Conservation (phyloP, 768 basidiomycete genomes). For the Collybiopsis confluens region DNA sequence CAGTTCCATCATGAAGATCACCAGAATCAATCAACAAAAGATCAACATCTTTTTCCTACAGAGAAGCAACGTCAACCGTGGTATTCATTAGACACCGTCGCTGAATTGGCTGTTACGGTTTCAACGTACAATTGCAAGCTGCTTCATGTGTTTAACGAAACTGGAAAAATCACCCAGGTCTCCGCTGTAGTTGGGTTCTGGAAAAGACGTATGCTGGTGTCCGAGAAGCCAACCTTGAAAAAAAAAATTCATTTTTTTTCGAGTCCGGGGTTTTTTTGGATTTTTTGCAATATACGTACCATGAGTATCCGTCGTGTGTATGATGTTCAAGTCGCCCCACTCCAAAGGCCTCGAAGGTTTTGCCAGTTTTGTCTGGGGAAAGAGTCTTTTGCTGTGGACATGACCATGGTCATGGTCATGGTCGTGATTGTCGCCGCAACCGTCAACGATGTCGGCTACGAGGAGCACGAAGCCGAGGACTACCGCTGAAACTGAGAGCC, state of each 20-base stretch:
- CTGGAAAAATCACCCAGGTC: slow-evolving; percentile 82
- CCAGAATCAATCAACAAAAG: slow-evolving; percentile 79
- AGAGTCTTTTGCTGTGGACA: slow-evolving; percentile 31
- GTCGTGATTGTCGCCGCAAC: slow-evolving; percentile 18
- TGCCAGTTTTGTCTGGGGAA: slow-evolving; percentile 38
- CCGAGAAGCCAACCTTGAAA: slow-evolving; percentile 77
- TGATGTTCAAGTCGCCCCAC: slow-evolving; percentile 89
- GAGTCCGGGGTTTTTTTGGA: too few species aligned
- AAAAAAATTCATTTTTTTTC: too few species aligned
- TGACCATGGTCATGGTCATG: slow-evolving; percentile 25
- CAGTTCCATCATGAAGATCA: slow-evolving; percentile 78
- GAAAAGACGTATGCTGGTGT: slow-evolving; percentile 69
- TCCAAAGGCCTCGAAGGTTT: slow-evolving; percentile 63
- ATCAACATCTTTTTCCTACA: slow-evolving; percentile 68
- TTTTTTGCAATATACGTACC: slow-evolving; percentile 12
- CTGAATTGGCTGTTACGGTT: too few species aligned
- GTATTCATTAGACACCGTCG: neutral
- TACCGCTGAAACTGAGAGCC: neutral
- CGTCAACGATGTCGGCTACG: slow-evolving; percentile 21
- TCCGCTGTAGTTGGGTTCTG: slow-evolving; percentile 73
- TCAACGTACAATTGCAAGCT: slow-evolving; percentile 45
- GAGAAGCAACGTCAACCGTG: neutral
- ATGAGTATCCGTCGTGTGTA: slow-evolving; percentile 84
- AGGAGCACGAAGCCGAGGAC: neutral
- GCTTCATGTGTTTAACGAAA: slow-evolving; percentile 83